phyloP scores from a whole-genome alignment of 108 stramenopile genomes.

The Discostella pseudostelligera region DNA sequence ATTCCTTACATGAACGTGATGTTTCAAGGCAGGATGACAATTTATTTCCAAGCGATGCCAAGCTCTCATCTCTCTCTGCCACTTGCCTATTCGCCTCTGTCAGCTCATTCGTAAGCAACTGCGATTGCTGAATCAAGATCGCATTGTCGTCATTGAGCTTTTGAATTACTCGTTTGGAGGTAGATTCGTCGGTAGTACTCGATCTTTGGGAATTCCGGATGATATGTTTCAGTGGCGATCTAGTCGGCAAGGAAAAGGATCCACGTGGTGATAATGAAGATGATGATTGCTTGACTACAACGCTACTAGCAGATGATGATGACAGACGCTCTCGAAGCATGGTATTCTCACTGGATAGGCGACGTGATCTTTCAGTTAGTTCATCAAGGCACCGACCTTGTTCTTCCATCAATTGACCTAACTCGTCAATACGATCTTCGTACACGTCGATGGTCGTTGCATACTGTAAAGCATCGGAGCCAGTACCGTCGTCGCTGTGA shows the following conservation, averaged over 20 bases:
- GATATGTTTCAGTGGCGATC: slow-evolving; percentile 16
- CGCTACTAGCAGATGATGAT: slow-evolving; percentile 11
- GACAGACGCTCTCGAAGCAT: slow-evolving; percentile 33
- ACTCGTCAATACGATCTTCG: slow-evolving; percentile 29
- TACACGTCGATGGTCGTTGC: slow-evolving; percentile 8
- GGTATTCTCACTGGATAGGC: slow-evolving; percentile 27
- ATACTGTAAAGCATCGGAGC: background rate
- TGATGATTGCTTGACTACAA: slow-evolving; percentile 10
- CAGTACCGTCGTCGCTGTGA: background rate
- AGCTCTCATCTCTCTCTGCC: slow-evolving; percentile 23
- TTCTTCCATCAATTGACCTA: slow-evolving; percentile 29
- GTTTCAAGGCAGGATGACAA: slow-evolving; percentile 18
- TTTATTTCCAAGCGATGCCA: slow-evolving; percentile 23
- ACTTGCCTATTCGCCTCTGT: slow-evolving; percentile 21
- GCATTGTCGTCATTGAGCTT: slow-evolving; percentile 36
- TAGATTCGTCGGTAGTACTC: background rate
- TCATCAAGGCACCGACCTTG: slow-evolving; percentile 42
- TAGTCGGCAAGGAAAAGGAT: background rate
- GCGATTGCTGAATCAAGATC: slow-evolving; percentile 30
- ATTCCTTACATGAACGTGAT: slow-evolving; percentile 20
- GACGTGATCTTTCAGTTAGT: slow-evolving; percentile 20
- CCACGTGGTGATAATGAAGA: background rate
- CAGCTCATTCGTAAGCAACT: slow-evolving; percentile 33
- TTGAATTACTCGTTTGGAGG: background rate
- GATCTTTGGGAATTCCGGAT: slow-evolving; percentile 7